These are phyloP conservation scores for Fusarium sp. DNA, from an alignment of 2,329 filamentous ascomycete species.

Conservation along the genomic window DNA sequence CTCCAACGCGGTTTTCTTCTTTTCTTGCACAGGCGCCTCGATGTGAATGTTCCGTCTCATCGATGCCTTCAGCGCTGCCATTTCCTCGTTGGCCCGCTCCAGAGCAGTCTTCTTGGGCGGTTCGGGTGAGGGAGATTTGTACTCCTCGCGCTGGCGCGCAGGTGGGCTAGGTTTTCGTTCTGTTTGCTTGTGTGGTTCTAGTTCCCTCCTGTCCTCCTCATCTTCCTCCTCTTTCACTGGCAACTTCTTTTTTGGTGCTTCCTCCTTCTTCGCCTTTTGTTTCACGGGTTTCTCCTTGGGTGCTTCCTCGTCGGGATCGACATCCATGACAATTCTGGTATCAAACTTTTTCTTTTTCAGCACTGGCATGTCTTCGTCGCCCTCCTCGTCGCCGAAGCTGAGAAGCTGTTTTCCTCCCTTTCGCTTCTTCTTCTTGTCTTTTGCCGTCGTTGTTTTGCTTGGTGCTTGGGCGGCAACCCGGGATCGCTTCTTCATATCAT, in stretches of 20 bases:
- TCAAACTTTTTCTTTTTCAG: slow-evolving; percentile 85
- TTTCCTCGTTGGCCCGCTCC: slow-evolving; percentile 82
- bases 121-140: slow-evolving; percentile 44
- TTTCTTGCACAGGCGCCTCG: slow-evolving; percentile 62
- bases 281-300: slow-evolving; percentile 42
- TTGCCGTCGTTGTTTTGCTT: slow-evolving; percentile 54
- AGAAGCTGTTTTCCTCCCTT: slow-evolving; percentile 81
- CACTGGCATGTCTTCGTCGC: slow-evolving; percentile 64
- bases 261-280: slow-evolving; percentile 47
- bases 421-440: slow-evolving; percentile 75
- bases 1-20: slow-evolving; percentile 76
- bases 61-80: slow-evolving; percentile 82
- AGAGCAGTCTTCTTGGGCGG: slow-evolving; percentile 63
- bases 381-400: slow-evolving; percentile 81
- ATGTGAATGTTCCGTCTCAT: slow-evolving; percentile 75
- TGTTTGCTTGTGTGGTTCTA: slow-evolving; percentile 13
- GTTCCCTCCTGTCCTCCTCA: slow-evolving; percentile 13
- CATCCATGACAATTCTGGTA: slow-evolving; percentile 75
- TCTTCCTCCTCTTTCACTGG: slow-evolving; percentile 28
- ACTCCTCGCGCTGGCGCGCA: slow-evolving; percentile 21
- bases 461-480: slow-evolving; percentile 64
- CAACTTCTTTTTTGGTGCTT: slow-evolving; percentile 36
- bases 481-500: slow-evolving; percentile 80
- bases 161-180: slow-evolving; percentile 27
- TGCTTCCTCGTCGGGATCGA: slow-evolving; percentile 51